Percentiles rank a stretch among this genome's conserved stretches.
Conservation (phyloP, 768 basidiomycete species). For the Xanthoconium purpureum region DNA sequence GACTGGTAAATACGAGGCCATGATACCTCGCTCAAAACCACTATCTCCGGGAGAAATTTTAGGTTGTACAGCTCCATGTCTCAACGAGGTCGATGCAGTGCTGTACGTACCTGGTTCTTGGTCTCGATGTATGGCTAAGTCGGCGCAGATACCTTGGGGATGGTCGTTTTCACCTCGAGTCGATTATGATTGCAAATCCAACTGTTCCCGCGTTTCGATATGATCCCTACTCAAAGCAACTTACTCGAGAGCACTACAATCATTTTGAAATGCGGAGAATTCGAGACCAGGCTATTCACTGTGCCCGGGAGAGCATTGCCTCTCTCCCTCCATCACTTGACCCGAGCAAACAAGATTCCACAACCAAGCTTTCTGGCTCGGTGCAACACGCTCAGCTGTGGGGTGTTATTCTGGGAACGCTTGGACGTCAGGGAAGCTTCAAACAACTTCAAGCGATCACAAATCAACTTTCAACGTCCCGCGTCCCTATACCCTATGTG, state of each 20-base stretch:
- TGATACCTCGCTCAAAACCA: slow-evolving; percentile 85
- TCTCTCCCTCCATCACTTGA: slow-evolving; percentile 16
- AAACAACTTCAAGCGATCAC: slow-evolving; percentile 86
- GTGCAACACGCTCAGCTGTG: slow-evolving; percentile 45
- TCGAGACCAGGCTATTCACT: slow-evolving; percentile 70
- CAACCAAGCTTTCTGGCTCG: slow-evolving; percentile 15
- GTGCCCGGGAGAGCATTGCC: slow-evolving; percentile 64
- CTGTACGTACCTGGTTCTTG: slow-evolving; percentile 51
- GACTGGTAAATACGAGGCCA: slow-evolving; percentile 67
- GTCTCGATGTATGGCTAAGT: background rate
- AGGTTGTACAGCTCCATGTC: slow-evolving; percentile 90
- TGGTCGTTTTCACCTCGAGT: slow-evolving; percentile 96
- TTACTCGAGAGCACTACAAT: slow-evolving; percentile 89
- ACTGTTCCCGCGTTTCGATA: slow-evolving; percentile 93
- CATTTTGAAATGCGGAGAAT: slow-evolving; percentile 81
- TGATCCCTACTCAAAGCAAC: slow-evolving; percentile 96
- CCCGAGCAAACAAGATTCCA: slow-evolving; percentile 1
- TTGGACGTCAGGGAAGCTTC: slow-evolving; percentile 92
- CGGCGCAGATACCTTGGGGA: slow-evolving; percentile 88
- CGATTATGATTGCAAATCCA: slow-evolving; percentile 99
- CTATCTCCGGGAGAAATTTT: slow-evolving; percentile 95
- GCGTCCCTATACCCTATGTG: slow-evolving; percentile 66
- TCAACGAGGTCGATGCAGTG: slow-evolving; percentile 82
- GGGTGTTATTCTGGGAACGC: slow-evolving; percentile 92
- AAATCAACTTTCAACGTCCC: slow-evolving; percentile 57